phyloP scores from a whole-genome alignment of 176 grass and related monocot genomes.

The Eragrostis nindensis region DNA sequence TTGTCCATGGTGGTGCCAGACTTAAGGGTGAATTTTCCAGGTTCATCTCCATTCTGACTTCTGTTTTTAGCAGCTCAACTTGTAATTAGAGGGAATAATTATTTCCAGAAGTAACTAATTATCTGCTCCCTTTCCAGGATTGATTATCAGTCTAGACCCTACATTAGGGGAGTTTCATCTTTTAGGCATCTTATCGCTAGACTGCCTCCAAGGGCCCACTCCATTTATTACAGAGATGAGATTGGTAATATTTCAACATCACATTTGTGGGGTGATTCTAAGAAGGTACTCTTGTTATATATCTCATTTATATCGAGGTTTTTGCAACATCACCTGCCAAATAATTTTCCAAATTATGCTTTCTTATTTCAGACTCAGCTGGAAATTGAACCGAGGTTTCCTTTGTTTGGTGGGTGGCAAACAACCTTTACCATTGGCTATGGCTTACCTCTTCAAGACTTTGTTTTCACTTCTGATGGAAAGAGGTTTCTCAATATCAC shows the following conservation, averaged over 20 bases:
- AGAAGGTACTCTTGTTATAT: slow-evolving; percentile 62
- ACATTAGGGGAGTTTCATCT: slow-evolving; percentile 82
- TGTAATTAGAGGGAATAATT: background rate
- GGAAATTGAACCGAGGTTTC: slow-evolving; percentile 96
- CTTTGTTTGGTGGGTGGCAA: slow-evolving; percentile 98
- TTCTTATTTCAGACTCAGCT: slow-evolving; percentile 82
- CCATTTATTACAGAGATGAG: slow-evolving; percentile 99
- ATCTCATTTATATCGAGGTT: background rate
- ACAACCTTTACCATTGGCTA: slow-evolving; percentile 97
- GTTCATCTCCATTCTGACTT: slow-evolving; percentile 46
- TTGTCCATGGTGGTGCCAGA: slow-evolving; percentile 85
- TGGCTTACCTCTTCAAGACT: slow-evolving; percentile 88
- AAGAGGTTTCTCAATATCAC: slow-evolving; percentile 94
- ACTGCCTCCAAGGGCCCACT: slow-evolving; percentile 87
- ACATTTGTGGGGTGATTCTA: slow-evolving; percentile 92
- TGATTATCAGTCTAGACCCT: slow-evolving; percentile 88
- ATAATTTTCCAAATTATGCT: slow-evolving; percentile 20
- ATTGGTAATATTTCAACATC: slow-evolving; percentile 99
- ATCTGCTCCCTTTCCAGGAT: slow-evolving; percentile 59
- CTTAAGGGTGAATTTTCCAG: slow-evolving; percentile 98
- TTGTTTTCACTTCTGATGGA: slow-evolving; percentile 80
- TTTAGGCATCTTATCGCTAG: slow-evolving; percentile 82
- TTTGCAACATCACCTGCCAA: background rate
- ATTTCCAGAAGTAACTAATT: slow-evolving; percentile 20
- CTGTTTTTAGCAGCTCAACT: background rate